Base-by-base conservation (phyloP, 2,329 filamentous ascomycete genomes). In the Juglanconis sp. region DNA sequence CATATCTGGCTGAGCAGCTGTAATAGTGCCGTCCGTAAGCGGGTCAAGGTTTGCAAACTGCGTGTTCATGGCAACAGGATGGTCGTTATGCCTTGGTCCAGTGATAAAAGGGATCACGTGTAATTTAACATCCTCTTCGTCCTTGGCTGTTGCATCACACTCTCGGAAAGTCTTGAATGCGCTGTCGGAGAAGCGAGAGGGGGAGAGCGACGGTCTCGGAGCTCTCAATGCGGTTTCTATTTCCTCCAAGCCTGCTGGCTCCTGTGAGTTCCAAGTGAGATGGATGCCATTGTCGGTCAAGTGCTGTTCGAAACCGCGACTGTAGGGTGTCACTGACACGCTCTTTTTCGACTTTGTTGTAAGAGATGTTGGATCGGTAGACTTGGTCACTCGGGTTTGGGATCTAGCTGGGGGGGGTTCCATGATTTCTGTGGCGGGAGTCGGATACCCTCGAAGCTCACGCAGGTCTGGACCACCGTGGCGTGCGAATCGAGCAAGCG, bases 271-370 rank as follows among this genome's bases (percentile, higher is more conserved):
- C 17, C 55, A 66, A 47, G 61, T 38, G 35, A 69, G 65, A 55
- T 73, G 71, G 40, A 77, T 63, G 15, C 58, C 59, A 62, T 70
- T 48, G 57, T 78, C 71, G 57, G 72, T 70, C 47, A 78, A 64
- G 53, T 74, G 68, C 57, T 73, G 69, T 56, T 75, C 67, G 65
- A 77, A 77, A 60, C 68, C 64, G 50, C 66, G 65, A 64, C 72
- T 63, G 63, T 76, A 76, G 17, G 17, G 17, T 2, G 66, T 60
- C 48, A 65, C 64, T 36, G 65, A 68, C 56, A 59, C 70, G 50
- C 42, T 64, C 13, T 30, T 36, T 24, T 24, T 24, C 17, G 17
- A 24, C 17, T 24, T 24, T 24, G 17, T 24, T 24, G 17, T 24
- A 24, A 24, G 17, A 24, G 63, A 66, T 31, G 61, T 66, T 53